phyloP scores from a whole-genome alignment of 306 rosid species.

The Castanea crenata region DNA sequence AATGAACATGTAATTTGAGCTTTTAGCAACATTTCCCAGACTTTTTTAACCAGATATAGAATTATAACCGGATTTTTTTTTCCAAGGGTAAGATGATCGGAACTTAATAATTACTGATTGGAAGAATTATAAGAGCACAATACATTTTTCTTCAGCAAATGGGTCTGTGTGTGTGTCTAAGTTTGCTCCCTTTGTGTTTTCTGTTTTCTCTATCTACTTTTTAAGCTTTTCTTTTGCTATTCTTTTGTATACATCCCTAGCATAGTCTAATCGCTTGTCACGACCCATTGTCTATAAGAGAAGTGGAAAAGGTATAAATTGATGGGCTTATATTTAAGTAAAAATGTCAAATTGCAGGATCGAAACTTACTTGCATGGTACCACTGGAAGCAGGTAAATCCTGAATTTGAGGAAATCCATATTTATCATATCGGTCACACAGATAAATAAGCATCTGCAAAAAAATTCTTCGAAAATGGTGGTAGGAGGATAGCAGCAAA shows the following conservation, averaged over 20 bases:
- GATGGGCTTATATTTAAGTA: constrained; percentile 7
- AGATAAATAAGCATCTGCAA: constrained; percentile 4
- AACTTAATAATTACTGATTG: not conserved
- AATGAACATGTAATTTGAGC: not conserved
- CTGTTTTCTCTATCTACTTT: too few species aligned
- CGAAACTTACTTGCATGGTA: constrained; percentile 79
- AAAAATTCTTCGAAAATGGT: not conserved
- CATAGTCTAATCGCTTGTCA: constrained; percentile 77
- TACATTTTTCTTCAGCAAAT: not conserved
- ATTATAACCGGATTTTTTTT: not conserved
- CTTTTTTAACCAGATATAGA: not conserved
- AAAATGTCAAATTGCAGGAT: constrained; percentile 20
- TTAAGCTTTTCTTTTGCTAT: too few species aligned
- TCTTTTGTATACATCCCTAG: constrained; percentile 3
- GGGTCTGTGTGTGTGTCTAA: too few species aligned
- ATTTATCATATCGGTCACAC: constrained; percentile 12
- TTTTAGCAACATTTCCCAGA: not conserved
- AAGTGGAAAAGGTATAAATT: constrained; percentile 27
- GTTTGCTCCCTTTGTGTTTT: too few species aligned
- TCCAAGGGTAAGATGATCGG: not conserved
- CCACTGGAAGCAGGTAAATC: constrained; percentile 96
- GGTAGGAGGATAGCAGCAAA: not conserved
- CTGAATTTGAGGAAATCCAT: constrained; percentile 40
- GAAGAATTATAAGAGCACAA: not conserved
- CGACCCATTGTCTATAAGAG: constrained; percentile 82